Evolutionary conservation across 2,329 filamentous ascomycete species (phyloP), one percentile per base, ranked within the genome.

Genomic region (Phymatotrichopsis omnivora): DNA sequence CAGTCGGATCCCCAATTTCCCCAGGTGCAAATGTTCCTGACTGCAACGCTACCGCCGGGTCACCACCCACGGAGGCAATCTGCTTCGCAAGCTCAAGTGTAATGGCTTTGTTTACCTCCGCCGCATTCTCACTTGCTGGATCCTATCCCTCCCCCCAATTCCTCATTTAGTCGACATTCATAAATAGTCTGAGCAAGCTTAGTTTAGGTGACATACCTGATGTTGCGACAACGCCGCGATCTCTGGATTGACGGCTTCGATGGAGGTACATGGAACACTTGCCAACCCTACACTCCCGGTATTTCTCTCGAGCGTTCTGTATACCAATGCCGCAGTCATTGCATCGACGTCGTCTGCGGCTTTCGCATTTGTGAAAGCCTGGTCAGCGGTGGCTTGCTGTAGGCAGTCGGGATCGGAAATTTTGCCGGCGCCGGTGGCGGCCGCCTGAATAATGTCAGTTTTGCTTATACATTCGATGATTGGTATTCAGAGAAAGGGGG

Each of bases 11-110:
- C 30, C 40, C 51, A 24, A 59, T 46, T 53, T 60, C 54, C 40
- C 78, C 78, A 12, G 78, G 74, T 4, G 68, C 70, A 58, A 82
- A 82, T 4, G 78, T 82, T 43, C 74, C 76, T 23, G 70, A 68
- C 52, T 75, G 64, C 38, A 80, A 72, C 29, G 78, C 78, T 27
- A 73, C 64, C 36, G 70, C 64, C 12, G 77, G 75, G 60, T 82
- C 73, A 23, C 73, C 78, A 11, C 78, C 78, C 51, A 82, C 67
- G 4, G 67, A 64, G 16, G 70, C 68, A 40, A 82, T 72, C 63
- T 80, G 74, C 41, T 66, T 63, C 14, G 78, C 77, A 3, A 80
- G 65, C 33, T 68, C 69, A 5, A 78, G 65, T 35, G 74, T 70
- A 54, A 80, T 73, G 27, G 67, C 65, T 65, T 78, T 79, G 67